Evolutionary conservation across 1,284 basidiomycete genomes (phyloP).

Genomic region (Cryptococcus hybrid): DNA sequence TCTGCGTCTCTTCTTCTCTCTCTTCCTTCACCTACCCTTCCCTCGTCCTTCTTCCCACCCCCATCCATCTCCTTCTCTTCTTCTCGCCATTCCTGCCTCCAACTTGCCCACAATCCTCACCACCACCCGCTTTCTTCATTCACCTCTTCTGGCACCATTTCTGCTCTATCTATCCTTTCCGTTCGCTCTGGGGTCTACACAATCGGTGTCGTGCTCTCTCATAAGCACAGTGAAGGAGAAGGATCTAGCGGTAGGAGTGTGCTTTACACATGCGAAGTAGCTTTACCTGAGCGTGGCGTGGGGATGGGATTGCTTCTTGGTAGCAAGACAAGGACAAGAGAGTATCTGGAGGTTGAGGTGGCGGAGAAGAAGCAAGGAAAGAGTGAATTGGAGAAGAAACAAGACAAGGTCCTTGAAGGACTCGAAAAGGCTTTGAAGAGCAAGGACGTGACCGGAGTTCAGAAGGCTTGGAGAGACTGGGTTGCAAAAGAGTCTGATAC

Average conservation of each 20-base stretch:
- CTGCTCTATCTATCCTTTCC: conserved; percentile 25
- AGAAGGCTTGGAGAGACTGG: conserved; percentile 15
- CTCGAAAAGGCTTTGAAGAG: conserved; percentile 2
- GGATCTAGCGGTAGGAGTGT: conserved; percentile 25
- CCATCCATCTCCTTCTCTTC: conserved; percentile 25
- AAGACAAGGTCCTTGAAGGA: conserved; percentile 5
- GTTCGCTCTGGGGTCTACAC: conserved; percentile 6
- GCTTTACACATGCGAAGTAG: conserved; percentile 29
- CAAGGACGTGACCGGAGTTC: conserved; percentile 12
- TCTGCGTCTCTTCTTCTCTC: conserved; percentile 21
- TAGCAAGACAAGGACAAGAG: conserved; percentile 20
- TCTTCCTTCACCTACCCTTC: conserved; percentile 23
- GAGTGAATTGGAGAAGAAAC: neutral
- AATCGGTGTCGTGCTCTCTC: conserved; percentile 23
- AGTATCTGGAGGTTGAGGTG: conserved; percentile 12
- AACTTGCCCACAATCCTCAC: conserved; percentile 30
- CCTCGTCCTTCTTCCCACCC: conserved; percentile 23
- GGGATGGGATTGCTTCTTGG: conserved; percentile 39
- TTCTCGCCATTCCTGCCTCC: conserved; percentile 29
- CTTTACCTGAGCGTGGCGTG: conserved; percentile 30
- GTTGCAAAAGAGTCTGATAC: conserved; percentile 11
- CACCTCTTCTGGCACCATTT: conserved; percentile 20
- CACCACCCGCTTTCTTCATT: conserved; percentile 19
- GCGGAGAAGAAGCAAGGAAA: neutral
- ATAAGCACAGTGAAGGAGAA: conserved; percentile 16